A percentile compares a stretch with the other conserved stretches of the same genome.
Conservation (phyloP, 1,284 basidiomycete genomes). For the Cryptococcus sp. region DNA sequence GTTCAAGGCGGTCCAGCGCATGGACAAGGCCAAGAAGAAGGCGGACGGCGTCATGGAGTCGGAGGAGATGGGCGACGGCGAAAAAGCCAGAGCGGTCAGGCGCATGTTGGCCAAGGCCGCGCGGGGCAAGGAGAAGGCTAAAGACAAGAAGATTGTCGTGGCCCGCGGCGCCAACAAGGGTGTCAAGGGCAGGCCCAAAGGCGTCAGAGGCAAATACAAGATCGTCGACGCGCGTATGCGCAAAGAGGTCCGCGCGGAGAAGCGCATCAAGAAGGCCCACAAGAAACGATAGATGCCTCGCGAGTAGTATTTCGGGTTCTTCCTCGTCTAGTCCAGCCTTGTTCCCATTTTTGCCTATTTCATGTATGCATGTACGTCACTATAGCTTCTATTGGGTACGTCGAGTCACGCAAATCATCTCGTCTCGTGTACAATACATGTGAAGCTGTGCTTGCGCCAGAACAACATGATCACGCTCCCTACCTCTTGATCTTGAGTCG, state of each 20-base stretch:
- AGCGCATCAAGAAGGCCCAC: constrained; percentile 44
- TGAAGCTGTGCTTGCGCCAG: not conserved
- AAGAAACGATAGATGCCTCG: constrained; percentile 35
- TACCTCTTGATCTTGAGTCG: constrained; percentile 15
- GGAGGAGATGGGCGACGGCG: constrained; percentile 85
- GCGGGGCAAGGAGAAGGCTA: constrained; percentile 61
- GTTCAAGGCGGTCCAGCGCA: constrained; percentile 76
- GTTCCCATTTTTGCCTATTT: not conserved
- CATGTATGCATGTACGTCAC: constrained; percentile 16
- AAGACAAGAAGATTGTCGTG: constrained; percentile 80
- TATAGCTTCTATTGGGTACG: no score
- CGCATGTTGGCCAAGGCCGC: constrained; percentile 83
- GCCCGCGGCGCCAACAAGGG: constrained; percentile 89
- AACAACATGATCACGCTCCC: constrained; percentile 1
- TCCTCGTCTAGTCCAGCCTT: no score
- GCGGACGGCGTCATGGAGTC: constrained; percentile 92
- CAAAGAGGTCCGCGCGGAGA: constrained; percentile 48
- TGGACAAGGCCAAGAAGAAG: constrained; percentile 94
- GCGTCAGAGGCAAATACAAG: constrained; percentile 87
- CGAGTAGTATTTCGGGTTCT: no score
- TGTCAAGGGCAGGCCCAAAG: constrained; percentile 89
- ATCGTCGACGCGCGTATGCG: constrained; percentile 74
- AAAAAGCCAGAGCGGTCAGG: constrained; percentile 91
- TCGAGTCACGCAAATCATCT: no score
- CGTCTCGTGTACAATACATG: no score